phyloP scores from a whole-genome alignment of 148 eudicot species.

The Chenopodium formosanum region DNA sequence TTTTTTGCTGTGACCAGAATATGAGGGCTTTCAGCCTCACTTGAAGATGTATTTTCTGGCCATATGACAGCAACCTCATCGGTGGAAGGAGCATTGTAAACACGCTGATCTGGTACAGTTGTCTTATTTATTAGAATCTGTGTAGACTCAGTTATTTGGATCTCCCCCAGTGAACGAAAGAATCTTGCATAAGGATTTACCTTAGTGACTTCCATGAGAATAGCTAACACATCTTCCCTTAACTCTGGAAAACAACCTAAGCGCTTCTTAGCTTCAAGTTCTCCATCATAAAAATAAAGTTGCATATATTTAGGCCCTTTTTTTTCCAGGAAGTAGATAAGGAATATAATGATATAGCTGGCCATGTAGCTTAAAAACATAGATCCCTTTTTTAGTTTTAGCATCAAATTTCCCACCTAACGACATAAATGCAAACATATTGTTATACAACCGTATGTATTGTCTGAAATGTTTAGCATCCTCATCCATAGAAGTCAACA shows the following conservation, averaged over 20 bases:
- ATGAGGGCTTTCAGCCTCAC: background rate
- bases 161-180: background rate
- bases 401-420: background rate
- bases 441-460: background rate
- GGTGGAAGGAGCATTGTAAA: background rate
- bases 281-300: slow-evolving; percentile 4
- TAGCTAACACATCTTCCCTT: no score
- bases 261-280: background rate
- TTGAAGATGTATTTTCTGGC: background rate
- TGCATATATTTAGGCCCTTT: background rate
- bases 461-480: background rate
- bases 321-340: background rate
- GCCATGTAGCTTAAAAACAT: slow-evolving; percentile 9
- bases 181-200: background rate
- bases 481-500: background rate
- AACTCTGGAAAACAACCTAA: background rate
- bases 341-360: background rate
- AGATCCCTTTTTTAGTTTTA: background rate
- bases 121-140: background rate
- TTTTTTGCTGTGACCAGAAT: background rate
- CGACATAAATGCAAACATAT: background rate
- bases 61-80: background rate
- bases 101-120: background rate
- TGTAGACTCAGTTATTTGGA: background rate
- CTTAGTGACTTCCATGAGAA: background rate